phyloP scores from a whole-genome alignment of 768 basidiomycete species.

The Cubamyces lactineus region DNA sequence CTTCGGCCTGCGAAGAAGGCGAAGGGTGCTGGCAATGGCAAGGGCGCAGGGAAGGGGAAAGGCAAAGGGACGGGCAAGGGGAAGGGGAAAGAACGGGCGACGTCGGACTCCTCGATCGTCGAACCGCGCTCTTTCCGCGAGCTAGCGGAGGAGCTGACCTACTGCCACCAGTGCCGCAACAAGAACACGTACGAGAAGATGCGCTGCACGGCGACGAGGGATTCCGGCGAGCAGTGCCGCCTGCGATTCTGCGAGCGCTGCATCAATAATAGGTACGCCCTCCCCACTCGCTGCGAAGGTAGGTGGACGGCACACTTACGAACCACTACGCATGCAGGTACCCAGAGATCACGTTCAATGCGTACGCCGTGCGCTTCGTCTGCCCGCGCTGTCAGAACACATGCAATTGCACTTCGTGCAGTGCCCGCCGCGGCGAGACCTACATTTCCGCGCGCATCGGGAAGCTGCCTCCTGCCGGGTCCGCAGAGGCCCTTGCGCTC shows the following conservation, averaged over 20 bases:
- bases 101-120: background rate
- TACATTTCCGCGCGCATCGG: conserved; percentile 39
- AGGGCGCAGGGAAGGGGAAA: conserved; percentile 8
- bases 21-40: background rate
- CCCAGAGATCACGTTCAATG: conserved; percentile 42
- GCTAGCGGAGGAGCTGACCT: conserved; percentile 25
- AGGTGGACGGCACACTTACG: background rate
- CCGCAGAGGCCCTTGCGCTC: conserved; percentile 13
- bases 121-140: conserved; percentile 1
- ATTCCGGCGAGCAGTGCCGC: conserved; percentile 32
- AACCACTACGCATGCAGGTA: conserved; percentile 35
- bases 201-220: conserved; percentile 35
- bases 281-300: background rate
- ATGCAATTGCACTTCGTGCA: conserved; percentile 55
- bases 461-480: conserved; percentile 11
- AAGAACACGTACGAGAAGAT: conserved; percentile 37
- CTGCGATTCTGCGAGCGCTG: conserved; percentile 42
- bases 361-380: conserved; percentile 31
- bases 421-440: conserved; percentile 47
- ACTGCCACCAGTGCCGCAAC: conserved; percentile 44
- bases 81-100: conserved; percentile 15
- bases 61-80: conserved; percentile 22
- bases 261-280: conserved; percentile 37
- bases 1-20: background rate
- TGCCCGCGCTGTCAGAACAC: conserved; percentile 50